phyloP scores from a whole-genome alignment of 176 grass and related monocot species.

The Cenchrus fungigraminus region DNA sequence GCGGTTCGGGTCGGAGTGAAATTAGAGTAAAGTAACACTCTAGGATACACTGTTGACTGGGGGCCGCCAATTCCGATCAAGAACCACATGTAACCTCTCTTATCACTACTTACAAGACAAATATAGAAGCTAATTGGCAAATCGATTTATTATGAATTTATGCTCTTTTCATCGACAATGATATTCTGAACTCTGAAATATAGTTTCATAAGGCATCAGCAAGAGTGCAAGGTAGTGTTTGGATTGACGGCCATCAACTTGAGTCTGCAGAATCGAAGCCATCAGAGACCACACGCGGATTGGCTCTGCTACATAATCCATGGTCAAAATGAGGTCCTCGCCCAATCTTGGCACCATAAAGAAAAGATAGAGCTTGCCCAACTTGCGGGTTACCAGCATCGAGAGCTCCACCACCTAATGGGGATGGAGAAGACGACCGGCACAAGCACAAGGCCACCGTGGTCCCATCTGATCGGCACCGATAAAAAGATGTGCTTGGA shows the following conservation, averaged over 20 bases:
- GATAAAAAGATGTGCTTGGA: constrained; percentile 41
- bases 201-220: neutral
- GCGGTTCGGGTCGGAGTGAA: constrained; percentile 10
- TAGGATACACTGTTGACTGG: neutral
- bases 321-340: constrained; percentile 36
- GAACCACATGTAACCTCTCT: too few relatives aligned
- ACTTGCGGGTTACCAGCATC: constrained; percentile 43
- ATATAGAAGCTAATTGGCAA: constrained; percentile 9
- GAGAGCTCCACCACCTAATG: constrained; percentile 57
- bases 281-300: neutral
- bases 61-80: neutral
- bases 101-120: neutral
- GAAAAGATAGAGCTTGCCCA: constrained; percentile 33
- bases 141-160: neutral
- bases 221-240: neutral
- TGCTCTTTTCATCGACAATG: neutral
- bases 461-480: constrained; percentile 44
- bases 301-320: constrained; percentile 37
- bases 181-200: neutral
- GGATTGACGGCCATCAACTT: neutral
- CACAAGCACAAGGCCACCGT: constrained; percentile 3
- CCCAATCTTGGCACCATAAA: constrained; percentile 40
- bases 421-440: constrained; percentile 28
- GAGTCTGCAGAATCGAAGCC: neutral
- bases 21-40: constrained; percentile 1